These are phyloP conservation scores for Quercus glauca DNA, from an alignment of 306 rosid genomes.

Conservation along the genomic window DNA sequence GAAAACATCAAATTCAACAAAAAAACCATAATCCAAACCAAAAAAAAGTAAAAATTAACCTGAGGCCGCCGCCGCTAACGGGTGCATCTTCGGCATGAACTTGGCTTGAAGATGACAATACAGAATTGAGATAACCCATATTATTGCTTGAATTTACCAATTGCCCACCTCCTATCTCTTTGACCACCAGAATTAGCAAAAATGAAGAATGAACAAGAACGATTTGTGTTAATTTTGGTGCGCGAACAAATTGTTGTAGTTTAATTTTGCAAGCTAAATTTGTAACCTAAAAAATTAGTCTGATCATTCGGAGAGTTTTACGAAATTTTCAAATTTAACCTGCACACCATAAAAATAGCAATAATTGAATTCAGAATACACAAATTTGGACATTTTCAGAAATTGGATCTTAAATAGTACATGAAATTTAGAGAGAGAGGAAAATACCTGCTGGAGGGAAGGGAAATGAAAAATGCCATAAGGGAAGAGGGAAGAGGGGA, in stretches of 20 bases:
- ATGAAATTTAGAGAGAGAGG: not conserved
- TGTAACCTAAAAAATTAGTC: constrained; percentile 30
- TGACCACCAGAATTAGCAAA: constrained; percentile 27
- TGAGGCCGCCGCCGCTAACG: constrained; percentile 86
- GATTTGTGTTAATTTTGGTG: constrained; percentile 21
- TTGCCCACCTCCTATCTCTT: constrained; percentile 32
- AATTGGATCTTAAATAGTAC: not conserved
- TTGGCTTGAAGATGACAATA: constrained; percentile 66
- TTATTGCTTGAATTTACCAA: constrained; percentile 45
- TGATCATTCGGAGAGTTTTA: constrained; percentile 29
- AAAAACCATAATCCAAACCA: constrained; percentile 21
- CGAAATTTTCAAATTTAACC: constrained; percentile 34
- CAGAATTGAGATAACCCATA: constrained; percentile 90
- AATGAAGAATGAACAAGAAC: constrained; percentile 17
- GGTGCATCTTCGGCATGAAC: constrained; percentile 69
- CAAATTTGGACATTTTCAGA: not conserved
- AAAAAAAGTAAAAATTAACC: constrained; percentile 35
- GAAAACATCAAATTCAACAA: not conserved
- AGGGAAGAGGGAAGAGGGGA: not conserved
- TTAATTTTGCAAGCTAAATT: constrained; percentile 41
- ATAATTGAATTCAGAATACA: not conserved
- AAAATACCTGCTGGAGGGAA: constrained; percentile 30
- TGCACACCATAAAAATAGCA: constrained; percentile 39
- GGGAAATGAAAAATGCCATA: constrained; percentile 30
- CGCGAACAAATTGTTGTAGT: constrained; percentile 1